Conservation (phyloP, 202 grass and related monocot species). For the Dendrocalamus latiflorus region DNA sequence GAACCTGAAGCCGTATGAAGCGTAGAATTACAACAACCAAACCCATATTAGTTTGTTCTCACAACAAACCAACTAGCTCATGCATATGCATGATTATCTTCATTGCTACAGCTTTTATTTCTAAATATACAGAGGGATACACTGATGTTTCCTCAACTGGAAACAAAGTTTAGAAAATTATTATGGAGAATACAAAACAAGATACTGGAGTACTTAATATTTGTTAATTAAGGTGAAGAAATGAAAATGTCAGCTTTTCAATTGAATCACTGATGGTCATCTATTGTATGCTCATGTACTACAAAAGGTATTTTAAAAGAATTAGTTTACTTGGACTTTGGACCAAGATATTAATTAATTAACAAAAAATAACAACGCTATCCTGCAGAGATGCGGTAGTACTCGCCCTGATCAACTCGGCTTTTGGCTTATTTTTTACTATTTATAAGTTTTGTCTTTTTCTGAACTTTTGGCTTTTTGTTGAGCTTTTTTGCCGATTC, state of each 20-base stretch:
- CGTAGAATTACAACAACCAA: too few relatives aligned
- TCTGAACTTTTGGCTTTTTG: too few relatives aligned
- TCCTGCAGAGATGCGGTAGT: slow-evolving; percentile 11
- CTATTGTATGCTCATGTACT: not conserved
- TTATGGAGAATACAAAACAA: not conserved
- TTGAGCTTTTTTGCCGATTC: too few relatives aligned
- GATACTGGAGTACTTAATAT: not conserved
- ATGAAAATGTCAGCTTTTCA: not conserved
- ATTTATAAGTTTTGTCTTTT: too few relatives aligned
- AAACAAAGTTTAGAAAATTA: not conserved
- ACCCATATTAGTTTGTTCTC: too few relatives aligned
- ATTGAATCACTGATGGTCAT: not conserved
- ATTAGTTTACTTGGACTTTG: not conserved
- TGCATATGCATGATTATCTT: too few relatives aligned
- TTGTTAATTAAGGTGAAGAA: not conserved
- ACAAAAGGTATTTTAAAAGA: not conserved
- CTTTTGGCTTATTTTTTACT: too few relatives aligned
- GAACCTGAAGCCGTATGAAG: too few relatives aligned
- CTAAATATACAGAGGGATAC: not conserved
- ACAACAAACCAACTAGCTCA: too few relatives aligned
- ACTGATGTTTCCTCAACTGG: not conserved
- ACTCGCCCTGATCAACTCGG: too few relatives aligned
- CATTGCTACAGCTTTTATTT: not conserved
- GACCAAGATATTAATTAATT: not conserved
- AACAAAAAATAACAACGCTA: slow-evolving; percentile 31